These are phyloP conservation scores for Suillus alpinus DNA, from an alignment of 768 basidiomycete genomes.

Conservation along the genomic window DNA sequence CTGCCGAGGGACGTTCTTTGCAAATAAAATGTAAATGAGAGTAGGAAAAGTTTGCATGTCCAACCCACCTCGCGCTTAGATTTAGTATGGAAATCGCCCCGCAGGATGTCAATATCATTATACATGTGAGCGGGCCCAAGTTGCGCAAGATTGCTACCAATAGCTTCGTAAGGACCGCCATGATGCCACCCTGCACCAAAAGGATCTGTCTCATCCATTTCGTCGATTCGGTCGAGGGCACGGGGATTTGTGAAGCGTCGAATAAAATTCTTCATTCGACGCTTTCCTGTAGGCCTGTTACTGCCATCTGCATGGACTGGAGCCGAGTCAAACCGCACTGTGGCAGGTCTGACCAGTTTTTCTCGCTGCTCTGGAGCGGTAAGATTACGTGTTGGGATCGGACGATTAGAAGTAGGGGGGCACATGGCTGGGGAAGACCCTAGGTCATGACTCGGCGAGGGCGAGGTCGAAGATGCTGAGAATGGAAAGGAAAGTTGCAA, in stretches of 20 bases:
- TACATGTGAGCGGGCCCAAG: constrained; percentile 11
- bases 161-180: constrained; percentile 72
- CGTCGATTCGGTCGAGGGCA: constrained; percentile 68
- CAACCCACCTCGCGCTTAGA: constrained; percentile 22
- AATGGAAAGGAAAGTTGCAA: not conserved
- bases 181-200: constrained; percentile 65
- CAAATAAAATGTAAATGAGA: constrained; percentile 8
- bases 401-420: not conserved
- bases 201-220: constrained; percentile 74
- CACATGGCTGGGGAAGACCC: not conserved
- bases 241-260: constrained; percentile 23
- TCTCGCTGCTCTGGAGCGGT: constrained; percentile 3
- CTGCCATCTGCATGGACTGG: constrained; percentile 5
- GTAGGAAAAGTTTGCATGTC: constrained; percentile 1
- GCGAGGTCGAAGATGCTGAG: not conserved
- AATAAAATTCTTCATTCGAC: constrained; percentile 25
- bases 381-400: not conserved
- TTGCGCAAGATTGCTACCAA: constrained; percentile 25
- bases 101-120: constrained; percentile 2
- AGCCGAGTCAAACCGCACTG: not conserved
- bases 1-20: constrained; percentile 15
- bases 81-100: constrained; percentile 3
- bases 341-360: not conserved
- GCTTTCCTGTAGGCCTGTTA: constrained; percentile 12
- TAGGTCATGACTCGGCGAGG: not conserved